Evolutionary conservation across 1,284 basidiomycete species (phyloP), one percentile per base, ranked within the genome.

Genomic region (Retiboletus flavoniger): DNA sequence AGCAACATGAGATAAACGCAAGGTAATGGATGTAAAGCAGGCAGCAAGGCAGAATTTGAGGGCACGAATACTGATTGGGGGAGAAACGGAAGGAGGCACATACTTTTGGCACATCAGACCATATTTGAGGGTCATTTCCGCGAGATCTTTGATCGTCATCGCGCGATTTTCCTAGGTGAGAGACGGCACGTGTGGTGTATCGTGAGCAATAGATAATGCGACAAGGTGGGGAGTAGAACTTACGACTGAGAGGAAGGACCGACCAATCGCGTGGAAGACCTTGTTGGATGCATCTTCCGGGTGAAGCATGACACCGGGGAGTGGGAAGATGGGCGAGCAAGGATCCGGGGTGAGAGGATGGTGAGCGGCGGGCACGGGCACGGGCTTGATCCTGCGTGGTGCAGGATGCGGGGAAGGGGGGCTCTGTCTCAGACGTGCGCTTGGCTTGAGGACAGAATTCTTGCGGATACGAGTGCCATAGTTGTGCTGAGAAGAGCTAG

Each of bases 81-180:
- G 52, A 44, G 44, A 41, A 45, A 57, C 54, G 50, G 44, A 54
- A 53, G 28, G 46, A 44, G 54, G 51, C 49, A 80, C 82, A 60
- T 61, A 89, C 87, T 87, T 89, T 74, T 87, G 85, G 70, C 87
- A 88, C 58, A 80, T 74, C 13, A 89, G 74, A 52, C 87, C 88
- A 64, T 75, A 79, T 60, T 75, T 74, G 62, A 84, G 76, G 39
- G 81, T 78, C 73, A 85, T 79, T 60, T 89, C 85, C 40, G 87
- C 83, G 51, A 90, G 81, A 73, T 90, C 87, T 68, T 90, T 90
- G 73, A 90, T 85, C 41, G 87, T 90, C 84, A 89, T 87, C 40
- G 87, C 87, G 46, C 85, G 81, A 70, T 90, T 90, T 66, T 85
- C 80, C 85, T 88, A 53, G 21, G 36, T 47, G 46, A 51, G 49